phyloP scores from a whole-genome alignment of 331 rosid genomes.

The Prunus yedoensis region DNA sequence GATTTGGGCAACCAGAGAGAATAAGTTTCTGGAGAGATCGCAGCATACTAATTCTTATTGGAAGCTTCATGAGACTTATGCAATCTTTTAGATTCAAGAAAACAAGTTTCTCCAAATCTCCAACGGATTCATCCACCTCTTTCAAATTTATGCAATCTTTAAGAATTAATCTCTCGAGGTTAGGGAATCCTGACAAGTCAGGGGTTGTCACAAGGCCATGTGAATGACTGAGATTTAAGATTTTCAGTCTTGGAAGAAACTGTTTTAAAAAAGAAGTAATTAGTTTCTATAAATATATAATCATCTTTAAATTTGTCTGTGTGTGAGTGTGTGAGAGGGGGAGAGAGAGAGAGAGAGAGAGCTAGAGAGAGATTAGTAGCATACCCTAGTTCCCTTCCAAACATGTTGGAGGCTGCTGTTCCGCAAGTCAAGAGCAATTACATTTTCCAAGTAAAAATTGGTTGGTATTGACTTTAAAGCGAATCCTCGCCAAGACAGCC shows the following conservation, averaged over 20 bases:
- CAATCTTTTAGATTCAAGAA: constrained; percentile 14
- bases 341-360: no score
- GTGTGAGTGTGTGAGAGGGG: no score
- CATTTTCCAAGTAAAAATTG: background rate
- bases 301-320: background rate
- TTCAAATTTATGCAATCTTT: constrained; percentile 4
- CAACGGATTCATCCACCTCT: constrained; percentile 14
- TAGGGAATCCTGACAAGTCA: background rate
- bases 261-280: background rate
- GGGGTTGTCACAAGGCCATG: background rate
- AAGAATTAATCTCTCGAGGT: background rate
- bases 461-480: background rate
- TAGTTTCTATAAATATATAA: background rate
- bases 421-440: constrained; percentile 6
- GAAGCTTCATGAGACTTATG: constrained; percentile 11
- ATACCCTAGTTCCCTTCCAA: constrained; percentile 16
- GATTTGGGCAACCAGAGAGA: constrained; percentile 14
- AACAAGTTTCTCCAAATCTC: background rate
- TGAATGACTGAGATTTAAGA: constrained; percentile 13
- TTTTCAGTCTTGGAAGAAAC: background rate
- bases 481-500: constrained; percentile 5
- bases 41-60: background rate
- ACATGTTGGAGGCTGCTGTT: background rate
- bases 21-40: constrained; percentile 6
- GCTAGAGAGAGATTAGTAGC: background rate